Evolutionary conservation across 2,329 filamentous ascomycete species (phyloP).

Genomic region (Macrophomina tecta): DNA sequence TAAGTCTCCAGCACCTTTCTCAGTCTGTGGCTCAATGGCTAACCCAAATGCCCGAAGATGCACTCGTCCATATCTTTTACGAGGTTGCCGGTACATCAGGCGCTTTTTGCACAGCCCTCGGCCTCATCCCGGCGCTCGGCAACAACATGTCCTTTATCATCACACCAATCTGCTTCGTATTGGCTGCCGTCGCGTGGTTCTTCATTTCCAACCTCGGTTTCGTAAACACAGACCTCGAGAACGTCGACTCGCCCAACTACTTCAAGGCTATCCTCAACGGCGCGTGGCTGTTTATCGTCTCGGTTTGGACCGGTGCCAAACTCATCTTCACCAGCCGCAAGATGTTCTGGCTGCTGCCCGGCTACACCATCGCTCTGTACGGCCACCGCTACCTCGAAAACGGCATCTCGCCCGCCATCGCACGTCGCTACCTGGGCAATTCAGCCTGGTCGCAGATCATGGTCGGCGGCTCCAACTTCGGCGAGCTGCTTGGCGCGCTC

Average conservation of each 20-base stretch:
- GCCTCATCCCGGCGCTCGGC: constrained; percentile 56
- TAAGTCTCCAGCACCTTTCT: neutral
- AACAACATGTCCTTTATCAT: constrained; percentile 59
- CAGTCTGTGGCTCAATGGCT: constrained; percentile 28
- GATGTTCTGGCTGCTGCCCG: constrained; percentile 58
- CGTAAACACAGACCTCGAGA: constrained; percentile 35
- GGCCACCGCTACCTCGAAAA: constrained; percentile 60
- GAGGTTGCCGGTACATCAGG: constrained; percentile 56
- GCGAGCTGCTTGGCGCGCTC: constrained; percentile 56
- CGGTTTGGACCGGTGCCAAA: constrained; percentile 53
- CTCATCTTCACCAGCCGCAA: constrained; percentile 56
- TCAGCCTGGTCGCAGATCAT: constrained; percentile 59
- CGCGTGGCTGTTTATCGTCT: constrained; percentile 54
- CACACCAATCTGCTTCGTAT: constrained; percentile 55
- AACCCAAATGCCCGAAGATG: constrained; percentile 31
- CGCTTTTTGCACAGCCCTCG: constrained; percentile 57
- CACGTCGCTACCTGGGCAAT: constrained; percentile 55
- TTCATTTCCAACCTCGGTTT: constrained; percentile 53
- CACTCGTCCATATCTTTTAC: constrained; percentile 56
- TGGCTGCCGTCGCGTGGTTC: constrained; percentile 52
- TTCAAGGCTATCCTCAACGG: constrained; percentile 47
- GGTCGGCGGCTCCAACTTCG: constrained; percentile 58
- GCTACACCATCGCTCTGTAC: constrained; percentile 58
- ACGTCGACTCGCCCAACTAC: constrained; percentile 42
- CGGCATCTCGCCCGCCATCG: constrained; percentile 54